These are phyloP conservation scores for Malassezia obtusa DNA, from an alignment of 1,284 basidiomycete species.

Conservation along the genomic window DNA sequence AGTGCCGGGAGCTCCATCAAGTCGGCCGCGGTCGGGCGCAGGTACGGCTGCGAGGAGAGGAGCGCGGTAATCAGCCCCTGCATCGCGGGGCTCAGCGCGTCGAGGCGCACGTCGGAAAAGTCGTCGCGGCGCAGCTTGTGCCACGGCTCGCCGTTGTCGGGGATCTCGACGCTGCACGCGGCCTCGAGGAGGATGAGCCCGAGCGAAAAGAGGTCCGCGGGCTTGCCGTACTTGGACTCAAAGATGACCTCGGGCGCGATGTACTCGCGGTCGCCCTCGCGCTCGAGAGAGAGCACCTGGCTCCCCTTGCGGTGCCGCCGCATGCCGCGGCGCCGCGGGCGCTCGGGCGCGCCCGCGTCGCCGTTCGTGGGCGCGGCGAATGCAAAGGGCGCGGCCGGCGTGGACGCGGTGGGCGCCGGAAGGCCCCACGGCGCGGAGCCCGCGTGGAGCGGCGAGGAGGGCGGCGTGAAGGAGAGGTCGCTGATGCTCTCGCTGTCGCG, in stretches of 20 bases:
- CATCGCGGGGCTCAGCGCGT: constrained; percentile 52
- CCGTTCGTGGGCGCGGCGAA: background rate
- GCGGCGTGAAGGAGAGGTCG: constrained; percentile 11
- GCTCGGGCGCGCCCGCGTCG: background rate
- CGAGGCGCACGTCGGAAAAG: constrained; percentile 72
- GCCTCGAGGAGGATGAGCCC: constrained; percentile 93
- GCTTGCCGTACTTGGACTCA: constrained; percentile 78
- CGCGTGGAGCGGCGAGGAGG: background rate
- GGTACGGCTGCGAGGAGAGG: constrained; percentile 25
- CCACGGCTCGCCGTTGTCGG: constrained; percentile 92
- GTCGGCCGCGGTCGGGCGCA: constrained; percentile 32
- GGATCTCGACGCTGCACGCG: constrained; percentile 87
- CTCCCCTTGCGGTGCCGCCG: constrained; percentile 9
- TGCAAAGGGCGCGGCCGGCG: background rate
- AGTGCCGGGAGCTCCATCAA: constrained; percentile 27
- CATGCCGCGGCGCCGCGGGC: constrained; percentile 6
- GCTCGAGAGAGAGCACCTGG: constrained; percentile 51
- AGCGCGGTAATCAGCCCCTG: constrained; percentile 31
- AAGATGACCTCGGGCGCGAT: constrained; percentile 89
- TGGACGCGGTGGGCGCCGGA: background rate
- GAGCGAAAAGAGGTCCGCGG: constrained; percentile 92
- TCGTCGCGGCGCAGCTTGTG: constrained; percentile 84
- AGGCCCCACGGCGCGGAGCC: background rate
- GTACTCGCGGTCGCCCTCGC: constrained; percentile 93
- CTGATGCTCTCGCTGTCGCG: constrained; percentile 1